Percentiles rank a stretch among this genome's conserved stretches.
Conservation (phyloP, 1,139 yeast genomes). For the Lodderomyces metapsilosis region DNA sequence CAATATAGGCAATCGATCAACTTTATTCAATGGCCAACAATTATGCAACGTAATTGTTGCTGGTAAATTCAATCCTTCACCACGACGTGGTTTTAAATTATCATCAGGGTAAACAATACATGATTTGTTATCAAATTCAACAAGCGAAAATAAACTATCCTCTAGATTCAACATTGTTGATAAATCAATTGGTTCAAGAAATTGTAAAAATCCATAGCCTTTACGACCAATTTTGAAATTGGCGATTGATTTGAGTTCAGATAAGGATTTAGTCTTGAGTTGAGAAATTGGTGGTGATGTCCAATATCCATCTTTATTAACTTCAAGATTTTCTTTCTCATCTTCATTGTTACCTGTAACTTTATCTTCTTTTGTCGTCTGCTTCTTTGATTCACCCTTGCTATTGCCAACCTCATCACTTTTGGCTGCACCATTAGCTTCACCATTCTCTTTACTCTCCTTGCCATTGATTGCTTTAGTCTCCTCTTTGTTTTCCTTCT, state of each 20-base stretch:
- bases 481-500: conserved; percentile 15
- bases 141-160: conserved; percentile 58
- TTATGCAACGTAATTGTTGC: conserved; percentile 72
- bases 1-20: conserved; percentile 69
- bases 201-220: conserved; percentile 75
- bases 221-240: conserved; percentile 77
- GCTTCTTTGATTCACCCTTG: too few species aligned
- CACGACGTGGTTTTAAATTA: conserved; percentile 57
- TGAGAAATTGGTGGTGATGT: conserved; percentile 72
- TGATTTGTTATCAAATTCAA: conserved; percentile 58
- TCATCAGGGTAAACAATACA: conserved; percentile 76
- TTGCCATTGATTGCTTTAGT: conserved; percentile 16
- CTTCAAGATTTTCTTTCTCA: neutral
- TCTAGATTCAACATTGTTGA: conserved; percentile 59
- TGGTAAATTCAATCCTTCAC: conserved; percentile 82
- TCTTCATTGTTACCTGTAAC: conserved; percentile 16
- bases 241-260: conserved; percentile 63
- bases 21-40: conserved; percentile 75
- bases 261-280: conserved; percentile 55
- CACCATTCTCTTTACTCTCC: conserved; percentile 7
- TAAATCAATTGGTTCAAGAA: conserved; percentile 79
- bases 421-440: conserved; percentile 13
- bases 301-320: conserved; percentile 72
- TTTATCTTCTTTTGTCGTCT: conserved; percentile 11
- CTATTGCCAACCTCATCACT: conserved; percentile 12